phyloP scores from a whole-genome alignment of 139 green algal genomes.

The Chlorella sorokiniana region DNA sequence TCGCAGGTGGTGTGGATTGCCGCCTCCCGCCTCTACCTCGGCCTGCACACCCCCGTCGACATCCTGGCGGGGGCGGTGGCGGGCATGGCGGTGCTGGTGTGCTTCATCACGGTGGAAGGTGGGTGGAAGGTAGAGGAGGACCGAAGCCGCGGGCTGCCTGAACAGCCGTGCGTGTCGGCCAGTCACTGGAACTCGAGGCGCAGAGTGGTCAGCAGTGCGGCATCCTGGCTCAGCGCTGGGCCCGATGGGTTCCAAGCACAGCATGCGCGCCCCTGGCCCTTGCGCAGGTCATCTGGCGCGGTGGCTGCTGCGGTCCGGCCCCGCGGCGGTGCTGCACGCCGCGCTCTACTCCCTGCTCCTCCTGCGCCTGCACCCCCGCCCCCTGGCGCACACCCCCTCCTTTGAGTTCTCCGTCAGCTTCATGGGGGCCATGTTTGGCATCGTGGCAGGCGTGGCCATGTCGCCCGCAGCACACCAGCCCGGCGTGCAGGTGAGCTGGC shows the following conservation, averaged over 20 bases:
- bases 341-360: constrained; percentile 40
- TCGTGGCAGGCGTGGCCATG: constrained; percentile 23
- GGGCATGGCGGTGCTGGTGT: constrained; percentile 44
- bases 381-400: constrained; percentile 46
- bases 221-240: too few relatives aligned
- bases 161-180: too few relatives aligned
- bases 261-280: background rate
- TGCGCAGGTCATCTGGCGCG: constrained; percentile 1
- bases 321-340: background rate
- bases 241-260: too few relatives aligned
- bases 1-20: constrained; percentile 47
- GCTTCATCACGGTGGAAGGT: constrained; percentile 45
- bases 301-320: constrained; percentile 1
- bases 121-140: background rate
- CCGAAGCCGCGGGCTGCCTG: too few relatives aligned
- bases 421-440: constrained; percentile 43
- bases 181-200: too few relatives aligned
- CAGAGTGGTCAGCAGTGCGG: too few relatives aligned
- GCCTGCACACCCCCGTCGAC: constrained; percentile 61
- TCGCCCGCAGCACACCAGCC: constrained; percentile 11
- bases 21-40: constrained; percentile 52
- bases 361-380: constrained; percentile 54
- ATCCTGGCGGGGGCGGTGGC: constrained; percentile 48
- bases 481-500: constrained; percentile 1
- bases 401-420: constrained; percentile 46